Base-by-base conservation (phyloP, 345 rosid species). In the Bruguiera gymnorhiza region DNA sequence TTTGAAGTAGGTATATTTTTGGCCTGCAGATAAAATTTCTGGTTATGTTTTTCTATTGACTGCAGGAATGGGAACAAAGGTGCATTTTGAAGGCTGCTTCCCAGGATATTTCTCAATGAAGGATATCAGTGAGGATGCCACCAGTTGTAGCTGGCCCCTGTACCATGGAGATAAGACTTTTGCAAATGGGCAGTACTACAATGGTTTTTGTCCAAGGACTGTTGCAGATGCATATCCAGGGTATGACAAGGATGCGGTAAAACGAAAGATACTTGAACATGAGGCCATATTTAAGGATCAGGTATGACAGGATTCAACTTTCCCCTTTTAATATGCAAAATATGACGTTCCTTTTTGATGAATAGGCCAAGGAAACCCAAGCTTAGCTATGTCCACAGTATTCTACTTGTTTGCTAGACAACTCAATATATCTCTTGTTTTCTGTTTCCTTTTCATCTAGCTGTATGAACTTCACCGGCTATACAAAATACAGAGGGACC, bases 281-380 rank as follows among this genome's bases (percentile, higher is more conserved):
- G 98, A 94, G 75, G 87, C 93, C 29, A 79, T 80, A 29, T 94
- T 94, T 70, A 87, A 83, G 89, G 62, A 85, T 36, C 98, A 94
- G 97, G 98, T 93, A 78, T 48, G 52, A 32, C 20, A 60, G 51
- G 21, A 51, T 68, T 67, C 62, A 18, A 64, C 19, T 63, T 21
- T 43, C 39, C 5, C 50, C 29, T 37, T 36, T n/a, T 63, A 39
- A 61, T 70, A 9, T 18, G 54, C 31, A 43, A n/a, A 43, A 43
- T 69, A 3, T 54, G 3, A 37, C 54, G 7, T 66, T 54, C 30
- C 65, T 73, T 60, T 62, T 65, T 39, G 24, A 69, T 60, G 62
- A 70, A 69, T 72, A 53, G 65, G 21, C 6, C 57, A 69, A 20
- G 10, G 20, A 15, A 21, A 24, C 46, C 52, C 60, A 50, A 52